Evolutionary conservation across 2,329 filamentous ascomycete genomes (phyloP).

Genomic region (Aspergillus brasiliensis): DNA sequence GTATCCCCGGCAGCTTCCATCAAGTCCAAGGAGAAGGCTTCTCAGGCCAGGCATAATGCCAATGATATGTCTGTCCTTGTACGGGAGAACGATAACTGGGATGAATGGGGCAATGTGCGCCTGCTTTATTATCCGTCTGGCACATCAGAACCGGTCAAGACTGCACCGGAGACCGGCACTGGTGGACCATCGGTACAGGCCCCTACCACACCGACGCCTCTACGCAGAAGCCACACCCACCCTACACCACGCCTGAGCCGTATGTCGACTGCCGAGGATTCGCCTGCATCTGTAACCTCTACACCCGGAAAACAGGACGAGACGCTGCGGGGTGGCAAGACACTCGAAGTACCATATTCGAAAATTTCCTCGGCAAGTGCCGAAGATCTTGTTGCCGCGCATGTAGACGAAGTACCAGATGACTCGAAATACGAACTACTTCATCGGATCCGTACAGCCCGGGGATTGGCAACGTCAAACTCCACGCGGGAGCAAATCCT

Average conservation of each 20-base stretch:
- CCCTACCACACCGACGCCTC: slow-evolving; percentile 73
- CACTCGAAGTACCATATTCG: slow-evolving; percentile 64
- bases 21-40: slow-evolving; percentile 76
- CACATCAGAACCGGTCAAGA: slow-evolving; percentile 37
- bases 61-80: slow-evolving; percentile 80
- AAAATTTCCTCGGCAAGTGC: slow-evolving; percentile 43
- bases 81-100: slow-evolving; percentile 62
- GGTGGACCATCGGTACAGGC: slow-evolving; percentile 45
- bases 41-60: slow-evolving; percentile 63
- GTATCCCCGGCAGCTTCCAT: slow-evolving; percentile 55
- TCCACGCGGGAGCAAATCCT: slow-evolving; percentile 74
- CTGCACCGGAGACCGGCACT: slow-evolving; percentile 31
- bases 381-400: slow-evolving; percentile 42
- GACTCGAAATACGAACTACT: slow-evolving; percentile 81
- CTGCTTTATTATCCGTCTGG: slow-evolving; percentile 71
- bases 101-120: slow-evolving; percentile 78
- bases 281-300: slow-evolving; percentile 53
- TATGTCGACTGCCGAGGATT: slow-evolving; percentile 48
- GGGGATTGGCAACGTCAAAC: slow-evolving; percentile 69
- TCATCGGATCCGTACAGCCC: slow-evolving; percentile 79
- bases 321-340: slow-evolving; percentile 49
- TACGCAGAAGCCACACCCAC: slow-evolving; percentile 67
- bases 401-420: slow-evolving; percentile 67
- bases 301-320: slow-evolving; percentile 42
- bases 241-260: slow-evolving; percentile 56